Evolutionary conservation across 2,329 filamentous ascomycete genomes (phyloP), one percentile per base, ranked within the genome.

Genomic region (Claviceps sp.): DNA sequence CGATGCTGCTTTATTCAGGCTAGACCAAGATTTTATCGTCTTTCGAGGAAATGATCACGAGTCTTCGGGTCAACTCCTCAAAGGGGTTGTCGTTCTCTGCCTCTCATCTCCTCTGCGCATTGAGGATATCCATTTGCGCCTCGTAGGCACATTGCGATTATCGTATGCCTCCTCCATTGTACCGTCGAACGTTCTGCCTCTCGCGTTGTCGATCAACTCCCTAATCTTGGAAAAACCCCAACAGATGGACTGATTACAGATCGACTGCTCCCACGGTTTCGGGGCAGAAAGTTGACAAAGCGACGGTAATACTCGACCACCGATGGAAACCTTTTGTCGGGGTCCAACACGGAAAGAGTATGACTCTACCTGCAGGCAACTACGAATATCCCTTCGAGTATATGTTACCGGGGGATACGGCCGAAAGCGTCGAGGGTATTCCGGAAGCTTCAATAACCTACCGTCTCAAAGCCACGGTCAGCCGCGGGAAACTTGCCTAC

Each of bases 371-470:
- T 4, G 79, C 84, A 26, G 86, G 85, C 56, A 91, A 91, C 67
- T 89, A 93, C 68, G 86, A 90, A 66, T 91, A 85, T 70, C 85
- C 85, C 0, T 91, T 93, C 64, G 82, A 89, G 59, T 73, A 84
- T 53, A 73, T 85, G 53, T 72, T 91, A n/a, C 78, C 84, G 16
- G 87, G 87, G 53, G 72, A 79, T 60, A 82, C 77, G 24, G 79
- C 88, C 17, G 93, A 97, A 75, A 95, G 89, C 62, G 80, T 98
- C 42, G 93, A 97, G 69, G 93, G 93, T 3, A 73, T 97, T 52
- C 77, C 80, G 52, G 87, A 94, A 60, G 90, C 87, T 16, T 91
- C 85, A 69, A 83, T 97, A 55, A 85, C 88, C 47, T 98, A 97
- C 70, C 84, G 86, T 58, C 75, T 98, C 62, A 95, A 95, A 68